Percentiles rank a stretch among this genome's conserved stretches.
Conservation (phyloP, 176 grass and related monocot species). For the Triticum urartu region DNA sequence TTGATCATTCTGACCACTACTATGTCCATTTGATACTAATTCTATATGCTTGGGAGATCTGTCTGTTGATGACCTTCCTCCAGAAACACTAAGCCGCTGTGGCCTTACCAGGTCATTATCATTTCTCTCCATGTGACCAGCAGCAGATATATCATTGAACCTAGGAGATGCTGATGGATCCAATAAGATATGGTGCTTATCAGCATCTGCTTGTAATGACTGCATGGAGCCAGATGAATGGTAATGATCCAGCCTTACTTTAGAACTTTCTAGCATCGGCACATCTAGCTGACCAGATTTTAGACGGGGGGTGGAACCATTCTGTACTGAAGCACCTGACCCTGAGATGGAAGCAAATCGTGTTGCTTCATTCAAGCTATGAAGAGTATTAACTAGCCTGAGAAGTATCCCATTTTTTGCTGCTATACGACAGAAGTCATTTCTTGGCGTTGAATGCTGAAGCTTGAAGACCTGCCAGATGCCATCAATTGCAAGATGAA, state of each 20-base stretch:
- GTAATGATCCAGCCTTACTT: conserved; percentile 51
- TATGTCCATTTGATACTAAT: conserved; percentile 63
- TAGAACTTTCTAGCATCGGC: conserved; percentile 48
- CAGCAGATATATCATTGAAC: conserved; percentile 48
- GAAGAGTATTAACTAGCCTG: conserved; percentile 86
- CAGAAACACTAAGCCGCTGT: conserved; percentile 59
- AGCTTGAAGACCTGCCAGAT: conserved; percentile 99
- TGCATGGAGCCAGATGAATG: conserved; percentile 58
- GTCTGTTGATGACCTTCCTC: conserved; percentile 79
- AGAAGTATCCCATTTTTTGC: conserved; percentile 90
- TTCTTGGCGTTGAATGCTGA: conserved; percentile 79
- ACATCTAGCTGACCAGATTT: conserved; percentile 75
- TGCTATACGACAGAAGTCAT: conserved; percentile 94
- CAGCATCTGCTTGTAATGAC: conserved; percentile 58
- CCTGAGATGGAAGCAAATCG: conserved; percentile 68
- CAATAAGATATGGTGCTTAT: conserved; percentile 49
- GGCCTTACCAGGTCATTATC: conserved; percentile 58
- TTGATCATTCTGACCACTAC: conserved; percentile 61
- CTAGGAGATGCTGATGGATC: conserved; percentile 62
- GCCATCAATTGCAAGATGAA: conserved; percentile 94
- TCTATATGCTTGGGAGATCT: conserved; percentile 83
- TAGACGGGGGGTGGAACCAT: conserved; percentile 68
- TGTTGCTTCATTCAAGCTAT: conserved; percentile 98
- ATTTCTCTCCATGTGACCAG: conserved; percentile 55
- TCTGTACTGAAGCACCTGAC: conserved; percentile 71